Base-by-base conservation (phyloP, 495 filamentous ascomycete genomes). In the Penicillium nucicola region DNA sequence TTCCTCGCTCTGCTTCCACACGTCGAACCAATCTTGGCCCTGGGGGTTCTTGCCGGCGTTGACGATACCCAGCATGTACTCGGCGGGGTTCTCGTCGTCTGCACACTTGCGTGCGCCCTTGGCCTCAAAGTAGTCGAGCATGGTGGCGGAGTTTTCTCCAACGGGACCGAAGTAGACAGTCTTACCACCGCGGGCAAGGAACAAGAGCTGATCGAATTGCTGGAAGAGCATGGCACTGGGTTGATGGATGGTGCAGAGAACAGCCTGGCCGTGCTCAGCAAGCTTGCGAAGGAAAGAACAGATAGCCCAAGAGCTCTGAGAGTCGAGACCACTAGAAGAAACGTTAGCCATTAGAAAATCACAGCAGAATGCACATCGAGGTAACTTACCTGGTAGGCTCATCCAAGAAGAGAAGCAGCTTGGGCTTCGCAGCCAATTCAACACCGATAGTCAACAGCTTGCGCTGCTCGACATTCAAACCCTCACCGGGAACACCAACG, bases 241-340 rank as follows among this genome's bases (percentile, higher is more conserved):
- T 65, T 98, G 93, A 67, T 98, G 93, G 52, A 98, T 96, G 6
- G 91, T 96, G 65, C 89, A 93, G 7, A 96, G 82, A 58, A 96
- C 84, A n/a, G 91, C 89, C 65, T 95, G 89, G 13, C 91, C 91
- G 52, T 80, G 84, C 67, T 89, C 84, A 35, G 91, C 88, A 31
- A 96, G 76, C 61, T 90, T 91, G 56, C 88, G 81, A 15, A 96
- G 76, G 39, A 95, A 79, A 45, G 82, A 71, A 43, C 87, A 75
- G 56, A 93, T 92, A 34, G 87, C 81, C 85, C 85, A 95, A 13
- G 89, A 87, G 2, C 85, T 90, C 56, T 95, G 89, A 56, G 80
- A 83, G 66, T 95, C 89, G 14, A 95, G 77, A 65, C 89, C 89
- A 42, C 86, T 89, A 8, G 1, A 45, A 12, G 20, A 18, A 18